Conservation (phyloP, 2,329 filamentous ascomycete genomes). For the Scedosporium apiospermum region DNA sequence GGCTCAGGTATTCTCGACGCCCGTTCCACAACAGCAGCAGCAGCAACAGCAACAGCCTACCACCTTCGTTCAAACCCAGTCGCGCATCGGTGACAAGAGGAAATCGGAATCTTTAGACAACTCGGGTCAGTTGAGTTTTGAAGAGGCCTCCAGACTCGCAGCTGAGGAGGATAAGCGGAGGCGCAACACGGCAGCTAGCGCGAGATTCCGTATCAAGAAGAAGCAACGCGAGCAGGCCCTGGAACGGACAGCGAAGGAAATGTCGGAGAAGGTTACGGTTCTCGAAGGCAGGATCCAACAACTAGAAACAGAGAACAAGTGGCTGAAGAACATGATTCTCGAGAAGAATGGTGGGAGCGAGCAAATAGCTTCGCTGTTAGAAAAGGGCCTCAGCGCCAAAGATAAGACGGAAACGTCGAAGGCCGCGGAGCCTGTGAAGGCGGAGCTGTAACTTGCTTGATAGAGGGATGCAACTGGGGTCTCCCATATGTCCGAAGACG, state of each 20-base stretch:
- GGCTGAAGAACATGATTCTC: constrained; percentile 70
- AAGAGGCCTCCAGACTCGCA: constrained; percentile 62
- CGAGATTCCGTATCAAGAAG: constrained; percentile 89
- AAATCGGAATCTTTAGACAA: constrained; percentile 31
- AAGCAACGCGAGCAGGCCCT: constrained; percentile 87
- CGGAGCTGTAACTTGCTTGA: background rate
- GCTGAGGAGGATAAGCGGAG: constrained; percentile 87
- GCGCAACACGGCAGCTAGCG: constrained; percentile 80
- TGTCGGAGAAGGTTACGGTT: constrained; percentile 65
- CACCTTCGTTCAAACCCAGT: constrained; percentile 19
- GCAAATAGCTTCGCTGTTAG: constrained; percentile 34
- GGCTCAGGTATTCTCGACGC: constrained; percentile 33
- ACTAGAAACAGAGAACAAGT: constrained; percentile 76
- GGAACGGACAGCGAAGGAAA: constrained; percentile 72
- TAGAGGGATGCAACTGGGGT: background rate
- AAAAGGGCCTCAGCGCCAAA: constrained; percentile 36
- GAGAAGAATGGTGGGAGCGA: constrained; percentile 64
- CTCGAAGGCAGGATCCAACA: constrained; percentile 67
- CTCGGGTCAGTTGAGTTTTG: constrained; percentile 42
- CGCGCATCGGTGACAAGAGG: constrained; percentile 31
- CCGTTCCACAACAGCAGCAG: constrained; percentile 13
- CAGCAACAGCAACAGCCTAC: constrained; percentile 15
- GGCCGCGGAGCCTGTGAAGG: background rate
- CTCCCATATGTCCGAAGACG: background rate
- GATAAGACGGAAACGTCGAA: constrained; percentile 5